These are phyloP conservation scores for Cyclostephanos tholiformis DNA, from an alignment of 108 stramenopile genomes.

Conservation along the genomic window DNA sequence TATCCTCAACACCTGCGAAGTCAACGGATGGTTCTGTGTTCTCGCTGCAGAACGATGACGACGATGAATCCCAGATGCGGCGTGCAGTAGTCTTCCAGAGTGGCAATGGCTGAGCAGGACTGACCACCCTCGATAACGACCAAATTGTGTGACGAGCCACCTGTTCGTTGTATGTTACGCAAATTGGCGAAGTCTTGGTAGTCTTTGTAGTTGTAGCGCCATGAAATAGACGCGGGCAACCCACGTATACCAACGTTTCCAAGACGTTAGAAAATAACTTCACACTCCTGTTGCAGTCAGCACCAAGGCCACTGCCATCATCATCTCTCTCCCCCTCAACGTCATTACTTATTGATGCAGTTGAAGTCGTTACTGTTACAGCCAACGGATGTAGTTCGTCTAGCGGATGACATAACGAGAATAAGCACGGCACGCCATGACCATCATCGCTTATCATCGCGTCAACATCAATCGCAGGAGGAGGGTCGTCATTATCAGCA, in stretches of 20 bases:
- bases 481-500: conserved; percentile 11
- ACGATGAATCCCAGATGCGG: conserved; percentile 18
- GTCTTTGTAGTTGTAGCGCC: neutral
- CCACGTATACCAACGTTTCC: conserved; percentile 70
- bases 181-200: conserved; percentile 13
- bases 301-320: neutral
- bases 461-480: conserved; percentile 1
- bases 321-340: conserved; percentile 12
- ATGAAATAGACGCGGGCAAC: conserved; percentile 42
- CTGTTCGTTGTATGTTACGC: conserved; percentile 46
- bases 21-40: neutral
- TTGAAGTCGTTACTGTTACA: conserved; percentile 4
- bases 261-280: conserved; percentile 50
- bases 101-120: conserved; percentile 22
- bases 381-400: conserved; percentile 73
- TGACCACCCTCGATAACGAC: conserved; percentile 25
- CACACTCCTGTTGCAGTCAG: conserved; percentile 2
- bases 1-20: conserved; percentile 1
- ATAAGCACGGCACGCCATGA: conserved; percentile 58
- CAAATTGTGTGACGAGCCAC: conserved; percentile 38
- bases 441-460: conserved; percentile 1
- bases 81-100: conserved; percentile 51
- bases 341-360: neutral
- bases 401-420: conserved; percentile 78
- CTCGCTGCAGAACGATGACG: conserved; percentile 1